phyloP scores from a whole-genome alignment of 768 basidiomycete species.

The Tulasnella sp. region DNA sequence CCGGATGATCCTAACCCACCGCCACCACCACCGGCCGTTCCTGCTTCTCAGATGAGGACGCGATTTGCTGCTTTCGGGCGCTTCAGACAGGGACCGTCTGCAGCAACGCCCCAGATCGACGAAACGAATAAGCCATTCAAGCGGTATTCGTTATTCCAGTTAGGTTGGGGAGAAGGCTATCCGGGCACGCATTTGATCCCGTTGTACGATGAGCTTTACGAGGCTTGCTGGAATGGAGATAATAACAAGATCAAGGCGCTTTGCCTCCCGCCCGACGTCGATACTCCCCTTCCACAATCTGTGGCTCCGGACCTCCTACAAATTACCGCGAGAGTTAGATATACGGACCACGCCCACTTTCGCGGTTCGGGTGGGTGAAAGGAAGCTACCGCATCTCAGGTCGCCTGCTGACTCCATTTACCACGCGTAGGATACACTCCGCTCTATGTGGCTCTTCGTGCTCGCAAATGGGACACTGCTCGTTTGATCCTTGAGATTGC shows the following conservation, averaged over 20 bases:
- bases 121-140: not conserved
- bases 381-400: not conserved
- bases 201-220: conserved; percentile 59
- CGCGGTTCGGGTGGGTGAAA: conserved; percentile 4
- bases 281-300: conserved; percentile 30
- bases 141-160: not conserved
- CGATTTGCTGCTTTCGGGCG: not conserved
- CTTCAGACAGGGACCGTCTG: too few species aligned
- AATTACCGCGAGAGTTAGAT: conserved; percentile 8
- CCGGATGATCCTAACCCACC: not conserved
- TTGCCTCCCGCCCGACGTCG: conserved; percentile 53
- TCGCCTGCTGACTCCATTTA: not conserved
- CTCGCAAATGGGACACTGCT: conserved; percentile 60
- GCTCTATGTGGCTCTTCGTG: conserved; percentile 52
- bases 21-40: not conserved
- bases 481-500: conserved; percentile 62
- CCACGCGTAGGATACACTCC: conserved; percentile 49
- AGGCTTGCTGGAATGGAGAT: conserved; percentile 59
- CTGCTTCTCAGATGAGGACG: too few species aligned
- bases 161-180: not conserved
- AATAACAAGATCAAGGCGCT: conserved; percentile 55
- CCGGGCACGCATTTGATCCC: conserved; percentile 44
- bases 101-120: not conserved
- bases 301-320: conserved; percentile 17
- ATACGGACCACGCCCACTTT: too few species aligned